Conservation (phyloP, 1,284 basidiomycete species). For the Microbotryum violaceum region DNA sequence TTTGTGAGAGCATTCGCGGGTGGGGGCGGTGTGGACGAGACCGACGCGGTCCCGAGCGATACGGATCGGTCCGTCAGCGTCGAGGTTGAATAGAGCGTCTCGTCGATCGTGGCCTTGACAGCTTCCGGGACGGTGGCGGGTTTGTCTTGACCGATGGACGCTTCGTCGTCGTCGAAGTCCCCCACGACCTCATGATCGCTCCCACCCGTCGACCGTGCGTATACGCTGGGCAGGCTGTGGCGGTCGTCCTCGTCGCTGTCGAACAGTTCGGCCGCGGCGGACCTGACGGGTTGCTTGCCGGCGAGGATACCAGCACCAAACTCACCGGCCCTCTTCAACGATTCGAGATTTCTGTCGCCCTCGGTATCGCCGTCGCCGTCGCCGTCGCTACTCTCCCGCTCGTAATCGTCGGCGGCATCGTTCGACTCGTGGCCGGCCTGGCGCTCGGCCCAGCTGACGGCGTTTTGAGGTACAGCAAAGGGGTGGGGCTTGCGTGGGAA, state of each 20-base stretch:
- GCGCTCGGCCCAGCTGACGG: slow-evolving; percentile 24
- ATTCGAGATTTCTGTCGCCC: background rate
- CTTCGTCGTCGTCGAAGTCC: too few species aligned
- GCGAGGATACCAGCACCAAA: slow-evolving; percentile 3
- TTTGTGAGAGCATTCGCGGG: too few species aligned
- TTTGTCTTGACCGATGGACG: too few species aligned
- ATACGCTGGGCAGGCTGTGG: slow-evolving; percentile 1
- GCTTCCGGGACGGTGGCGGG: too few species aligned
- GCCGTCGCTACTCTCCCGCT: slow-evolving; percentile 20
- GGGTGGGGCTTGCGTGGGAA: slow-evolving; percentile 14
- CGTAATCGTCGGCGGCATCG: slow-evolving; percentile 6
- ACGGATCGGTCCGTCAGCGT: too few species aligned
- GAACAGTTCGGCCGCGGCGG: background rate
- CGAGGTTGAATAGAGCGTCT: too few species aligned
- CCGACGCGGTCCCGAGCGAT: too few species aligned
- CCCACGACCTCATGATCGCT: background rate
- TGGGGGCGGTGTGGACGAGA: too few species aligned
- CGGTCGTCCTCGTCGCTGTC: background rate
- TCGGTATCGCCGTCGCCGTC: slow-evolving; percentile 12
- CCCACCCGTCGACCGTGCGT: slow-evolving; percentile 14
- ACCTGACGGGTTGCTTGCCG: background rate
- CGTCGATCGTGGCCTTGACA: too few species aligned
- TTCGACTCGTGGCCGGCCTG: slow-evolving; percentile 5
- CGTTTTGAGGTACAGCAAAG: slow-evolving; percentile 30
- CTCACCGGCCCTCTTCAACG: background rate